Evolutionary conservation across 805 yeast species (phyloP), one percentile per base, ranked within the genome.

Genomic region (Cyberlindnera suaveolens): DNA sequence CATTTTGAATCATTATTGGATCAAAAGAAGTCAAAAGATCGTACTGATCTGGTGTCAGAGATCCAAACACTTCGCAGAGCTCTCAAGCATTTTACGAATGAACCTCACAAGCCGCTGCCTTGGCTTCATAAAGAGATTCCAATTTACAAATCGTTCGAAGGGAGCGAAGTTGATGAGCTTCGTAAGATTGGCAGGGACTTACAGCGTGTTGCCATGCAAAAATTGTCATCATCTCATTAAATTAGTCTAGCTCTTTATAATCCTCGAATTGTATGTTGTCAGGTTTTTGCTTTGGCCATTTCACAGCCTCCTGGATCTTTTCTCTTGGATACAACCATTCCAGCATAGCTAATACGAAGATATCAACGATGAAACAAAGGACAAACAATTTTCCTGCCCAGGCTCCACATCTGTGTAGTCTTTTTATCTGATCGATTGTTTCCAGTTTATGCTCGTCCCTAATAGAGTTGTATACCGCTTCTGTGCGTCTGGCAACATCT

Each of bases 301-400:
- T 87, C 3, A 73, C 65, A 0, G 81, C 96, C 39, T 61, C 53
- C 53, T 93, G 97, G n/a, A 93, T 85, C 17, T 71, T 63, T 1
- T 67, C 70, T 15, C 72, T 65, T 0, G 98, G 98, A 54, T 74
- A 82, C 36, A 78, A 57, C 74, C 78, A 77, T 51, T 88, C 93
- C 47, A 93, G 66, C 3, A 87, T 39, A 32, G 70, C 62, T 43
- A 71, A 74, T 3, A 93, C 50, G 38, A 88, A 70, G 29, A 82
- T 73, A 64, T 93, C 98, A 3, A 87, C 87, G 19, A 89, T 78
- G 17, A 81, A 81, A 58, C 95, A 85, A 27, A 93, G 61, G 1
- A 85, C 83, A 61, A 81, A 90, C 43, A 93, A 70, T 49, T 82
- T 78, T 1, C 96, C 96, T 1, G 96, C 95, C 78, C 95, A 83